Percentiles rank a stretch among this genome's conserved stretches.
Conservation (phyloP, 768 basidiomycete species). For the Mycena rosella region DNA sequence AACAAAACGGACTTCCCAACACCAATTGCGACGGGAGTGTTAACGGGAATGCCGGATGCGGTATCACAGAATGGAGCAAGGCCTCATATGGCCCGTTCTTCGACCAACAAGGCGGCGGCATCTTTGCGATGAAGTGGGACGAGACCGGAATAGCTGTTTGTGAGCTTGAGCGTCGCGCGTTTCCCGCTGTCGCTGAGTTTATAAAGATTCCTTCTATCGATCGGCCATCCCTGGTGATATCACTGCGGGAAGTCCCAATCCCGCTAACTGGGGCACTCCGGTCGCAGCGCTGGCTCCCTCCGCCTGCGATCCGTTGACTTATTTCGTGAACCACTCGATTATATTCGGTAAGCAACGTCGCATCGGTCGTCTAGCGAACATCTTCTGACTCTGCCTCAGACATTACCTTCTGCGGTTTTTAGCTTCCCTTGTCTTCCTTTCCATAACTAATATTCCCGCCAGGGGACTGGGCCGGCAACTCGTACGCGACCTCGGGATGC, state of each 20-base stretch:
- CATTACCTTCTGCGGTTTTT: slow-evolving; percentile 83
- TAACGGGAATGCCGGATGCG: slow-evolving; percentile 79
- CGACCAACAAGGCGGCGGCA: slow-evolving; percentile 83
- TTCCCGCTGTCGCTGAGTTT: slow-evolving; percentile 19
- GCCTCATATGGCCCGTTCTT: slow-evolving; percentile 89
- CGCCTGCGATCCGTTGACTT: slow-evolving; percentile 68
- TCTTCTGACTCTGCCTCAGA: slow-evolving; percentile 54
- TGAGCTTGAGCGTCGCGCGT: slow-evolving; percentile 53
- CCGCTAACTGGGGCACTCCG: slow-evolving; percentile 76
- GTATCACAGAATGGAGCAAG: slow-evolving; percentile 81
- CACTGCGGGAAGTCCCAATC: slow-evolving; percentile 68
- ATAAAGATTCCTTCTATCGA: slow-evolving; percentile 85
- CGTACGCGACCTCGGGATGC: slow-evolving; percentile 78
- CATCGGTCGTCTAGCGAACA: slow-evolving; percentile 33
- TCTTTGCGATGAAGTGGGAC: slow-evolving; percentile 94
- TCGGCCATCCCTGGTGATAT: slow-evolving; percentile 81
- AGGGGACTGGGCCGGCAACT: slow-evolving; percentile 91
- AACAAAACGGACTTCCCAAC: slow-evolving; percentile 64
- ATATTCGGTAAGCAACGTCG: slow-evolving; percentile 70
- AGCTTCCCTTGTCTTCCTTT: not conserved
- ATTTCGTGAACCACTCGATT: slow-evolving; percentile 79
- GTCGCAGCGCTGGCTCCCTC: slow-evolving; percentile 68
- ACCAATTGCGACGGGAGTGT: slow-evolving; percentile 65
- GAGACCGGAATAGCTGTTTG: slow-evolving; percentile 80
- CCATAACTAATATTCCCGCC: slow-evolving; percentile 12